Conservation (phyloP, 768 basidiomycete species). For the Punctularia strigosozonata region DNA sequence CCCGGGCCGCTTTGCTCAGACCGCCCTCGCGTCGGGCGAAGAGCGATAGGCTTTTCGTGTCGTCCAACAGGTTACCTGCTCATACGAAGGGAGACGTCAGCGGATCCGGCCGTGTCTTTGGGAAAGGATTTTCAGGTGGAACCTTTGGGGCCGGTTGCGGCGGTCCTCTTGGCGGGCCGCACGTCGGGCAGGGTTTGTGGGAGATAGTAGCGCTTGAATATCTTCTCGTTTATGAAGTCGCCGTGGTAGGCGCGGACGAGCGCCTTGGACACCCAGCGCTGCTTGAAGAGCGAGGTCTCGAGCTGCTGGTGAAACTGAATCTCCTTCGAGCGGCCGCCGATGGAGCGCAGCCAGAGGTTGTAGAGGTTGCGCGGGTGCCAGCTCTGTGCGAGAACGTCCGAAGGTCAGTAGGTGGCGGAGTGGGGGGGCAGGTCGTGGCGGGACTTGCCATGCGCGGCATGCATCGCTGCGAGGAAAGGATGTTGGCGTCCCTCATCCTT, state of each 20-base stretch:
- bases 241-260: slow-evolving; percentile 92
- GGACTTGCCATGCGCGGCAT: slow-evolving; percentile 67
- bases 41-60: too few relatives aligned
- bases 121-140: too few relatives aligned
- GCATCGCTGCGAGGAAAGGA: slow-evolving; percentile 35
- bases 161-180: slow-evolving; percentile 41
- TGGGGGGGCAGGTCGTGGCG: not conserved
- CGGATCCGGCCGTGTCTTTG: too few relatives aligned
- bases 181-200: slow-evolving; percentile 80
- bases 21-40: too few relatives aligned
- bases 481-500: slow-evolving; percentile 35
- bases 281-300: slow-evolving; percentile 67
- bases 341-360: slow-evolving; percentile 77
- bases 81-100: too few relatives aligned
- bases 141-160: too few relatives aligned
- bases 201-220: slow-evolving; percentile 92
- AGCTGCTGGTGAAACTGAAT: slow-evolving; percentile 51
- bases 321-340: slow-evolving; percentile 30
- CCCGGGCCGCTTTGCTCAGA: too few relatives aligned
- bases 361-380: slow-evolving; percentile 85
- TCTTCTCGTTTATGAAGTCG: slow-evolving; percentile 84
- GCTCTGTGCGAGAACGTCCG: slow-evolving; percentile 37
- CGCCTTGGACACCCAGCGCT: slow-evolving; percentile 82
- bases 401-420: not conserved
- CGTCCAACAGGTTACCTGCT: too few relatives aligned